These are phyloP conservation scores for Nidula microcarpa DNA, from an alignment of 768 basidiomycete species.

Conservation along the genomic window DNA sequence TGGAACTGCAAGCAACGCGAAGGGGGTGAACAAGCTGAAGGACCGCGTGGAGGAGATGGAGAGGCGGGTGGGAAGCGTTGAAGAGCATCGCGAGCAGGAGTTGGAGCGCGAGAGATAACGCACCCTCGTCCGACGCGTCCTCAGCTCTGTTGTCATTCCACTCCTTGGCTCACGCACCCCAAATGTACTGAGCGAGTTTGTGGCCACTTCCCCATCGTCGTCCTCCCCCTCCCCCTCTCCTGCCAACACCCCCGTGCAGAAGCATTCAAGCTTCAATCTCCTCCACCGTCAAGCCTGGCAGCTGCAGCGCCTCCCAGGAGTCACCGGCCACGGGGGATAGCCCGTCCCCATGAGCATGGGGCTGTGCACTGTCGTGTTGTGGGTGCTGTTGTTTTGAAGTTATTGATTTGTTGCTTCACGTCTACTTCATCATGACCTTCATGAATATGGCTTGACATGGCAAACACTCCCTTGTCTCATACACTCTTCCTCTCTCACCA, in stretches of 20 bases:
- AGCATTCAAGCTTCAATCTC: neutral
- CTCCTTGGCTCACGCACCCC: neutral
- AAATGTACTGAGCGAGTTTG: neutral
- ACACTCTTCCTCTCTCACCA: too few relatives aligned
- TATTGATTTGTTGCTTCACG: too few relatives aligned
- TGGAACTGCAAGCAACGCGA: neutral
- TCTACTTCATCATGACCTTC: too few relatives aligned
- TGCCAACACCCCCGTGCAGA: too few relatives aligned
- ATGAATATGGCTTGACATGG: too few relatives aligned
- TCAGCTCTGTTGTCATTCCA: neutral
- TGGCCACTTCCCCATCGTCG: neutral
- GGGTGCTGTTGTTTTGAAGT: constrained; percentile 7
- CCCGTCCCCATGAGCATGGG: constrained; percentile 21
- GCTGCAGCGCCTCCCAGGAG: neutral
- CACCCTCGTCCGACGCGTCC: neutral
- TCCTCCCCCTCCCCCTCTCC: too few relatives aligned
- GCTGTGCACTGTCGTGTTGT: constrained; percentile 16
- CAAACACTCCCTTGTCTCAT: too few relatives aligned
- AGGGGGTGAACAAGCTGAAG: neutral
- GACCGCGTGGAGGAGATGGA: constrained; percentile 3
- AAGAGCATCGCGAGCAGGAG: neutral
- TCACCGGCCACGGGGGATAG: constrained; percentile 8
- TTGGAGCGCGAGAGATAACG: constrained; percentile 1
- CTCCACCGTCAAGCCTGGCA: constrained; percentile 5
- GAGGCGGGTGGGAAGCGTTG: constrained; percentile 1